phyloP scores from a whole-genome alignment of 257 asterid species.

The Ajuga chamaepitys region DNA sequence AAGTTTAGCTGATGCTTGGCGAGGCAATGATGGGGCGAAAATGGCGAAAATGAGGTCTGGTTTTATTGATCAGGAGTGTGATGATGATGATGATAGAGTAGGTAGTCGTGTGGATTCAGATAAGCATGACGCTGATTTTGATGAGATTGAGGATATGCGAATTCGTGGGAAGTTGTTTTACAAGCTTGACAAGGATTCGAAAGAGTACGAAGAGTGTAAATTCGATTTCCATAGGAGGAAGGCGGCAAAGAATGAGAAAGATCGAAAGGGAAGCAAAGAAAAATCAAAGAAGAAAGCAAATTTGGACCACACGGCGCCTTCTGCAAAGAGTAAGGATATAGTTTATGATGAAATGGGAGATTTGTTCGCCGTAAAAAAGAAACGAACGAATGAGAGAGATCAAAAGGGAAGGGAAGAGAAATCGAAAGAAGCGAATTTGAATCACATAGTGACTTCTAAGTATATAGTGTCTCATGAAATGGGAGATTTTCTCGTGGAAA shows the following conservation, averaged over 20 bases:
- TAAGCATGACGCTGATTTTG: slow-evolving; percentile 35
- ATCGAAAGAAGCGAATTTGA: too few species aligned
- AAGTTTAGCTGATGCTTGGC: slow-evolving; percentile 59
- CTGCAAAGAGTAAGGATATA: too few species aligned
- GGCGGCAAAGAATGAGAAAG: slow-evolving; percentile 28
- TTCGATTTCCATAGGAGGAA: slow-evolving; percentile 68
- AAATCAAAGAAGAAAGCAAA: slow-evolving; percentile 30
- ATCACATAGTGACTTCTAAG: too few species aligned
- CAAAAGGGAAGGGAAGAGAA: not conserved
- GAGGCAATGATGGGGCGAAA: slow-evolving; percentile 22
- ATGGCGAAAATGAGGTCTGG: slow-evolving; percentile 5
- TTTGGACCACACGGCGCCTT: not conserved
- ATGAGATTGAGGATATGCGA: slow-evolving; percentile 76
- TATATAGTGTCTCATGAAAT: too few species aligned
- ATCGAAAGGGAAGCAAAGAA: slow-evolving; percentile 17
- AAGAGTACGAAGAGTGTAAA: slow-evolving; percentile 64
- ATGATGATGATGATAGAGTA: not conserved
- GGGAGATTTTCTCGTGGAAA: too few species aligned
- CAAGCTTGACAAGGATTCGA: slow-evolving; percentile 74
- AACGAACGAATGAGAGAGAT: too few species aligned
- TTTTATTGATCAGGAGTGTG: slow-evolving; percentile 11
- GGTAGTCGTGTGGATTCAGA: slow-evolving; percentile 13
- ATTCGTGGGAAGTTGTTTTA: slow-evolving; percentile 66
- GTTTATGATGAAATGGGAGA: too few species aligned
- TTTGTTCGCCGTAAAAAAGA: too few species aligned